Conservation (phyloP, 1,284 basidiomycete genomes). For the Salmacisia buchloeana region DNA sequence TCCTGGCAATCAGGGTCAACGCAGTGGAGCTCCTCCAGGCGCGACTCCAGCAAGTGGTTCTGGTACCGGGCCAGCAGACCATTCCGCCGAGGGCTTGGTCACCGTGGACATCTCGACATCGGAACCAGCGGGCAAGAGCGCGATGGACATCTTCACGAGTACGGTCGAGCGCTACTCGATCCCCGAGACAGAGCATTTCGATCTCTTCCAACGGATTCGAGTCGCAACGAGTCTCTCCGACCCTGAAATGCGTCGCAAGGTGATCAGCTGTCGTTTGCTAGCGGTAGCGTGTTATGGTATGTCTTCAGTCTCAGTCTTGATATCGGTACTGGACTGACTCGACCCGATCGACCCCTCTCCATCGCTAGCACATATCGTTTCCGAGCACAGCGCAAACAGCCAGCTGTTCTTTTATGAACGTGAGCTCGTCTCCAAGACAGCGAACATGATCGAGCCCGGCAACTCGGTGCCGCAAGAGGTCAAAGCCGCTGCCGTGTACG, state of each 20-base stretch:
- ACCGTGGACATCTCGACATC: constrained; percentile 30
- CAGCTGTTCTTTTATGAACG: constrained; percentile 91
- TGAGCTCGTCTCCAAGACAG: constrained; percentile 59
- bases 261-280: constrained; percentile 74
- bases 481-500: constrained; percentile 76
- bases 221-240: constrained; percentile 66
- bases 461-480: constrained; percentile 24
- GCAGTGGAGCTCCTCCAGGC: background rate
- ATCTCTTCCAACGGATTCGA: constrained; percentile 80
- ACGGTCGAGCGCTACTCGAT: constrained; percentile 67
- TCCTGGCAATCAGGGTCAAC: background rate
- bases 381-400: constrained; percentile 69
- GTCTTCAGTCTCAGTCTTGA: constrained; percentile 12
- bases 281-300: constrained; percentile 75
- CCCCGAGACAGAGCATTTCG: constrained; percentile 78
- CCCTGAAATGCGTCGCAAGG: constrained; percentile 66
- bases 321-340: background rate
- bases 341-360: background rate
- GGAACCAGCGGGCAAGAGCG: constrained; percentile 15
- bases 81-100: constrained; percentile 29
- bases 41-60: constrained; percentile 7
- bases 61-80: background rate
- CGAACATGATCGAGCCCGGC: constrained; percentile 31
- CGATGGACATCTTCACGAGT: constrained; percentile 62
- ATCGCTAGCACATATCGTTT: constrained; percentile 25